These are phyloP conservation scores for Lasiodiplodia hormozganensis DNA, from an alignment of 2,329 filamentous ascomycete genomes.

Conservation along the genomic window DNA sequence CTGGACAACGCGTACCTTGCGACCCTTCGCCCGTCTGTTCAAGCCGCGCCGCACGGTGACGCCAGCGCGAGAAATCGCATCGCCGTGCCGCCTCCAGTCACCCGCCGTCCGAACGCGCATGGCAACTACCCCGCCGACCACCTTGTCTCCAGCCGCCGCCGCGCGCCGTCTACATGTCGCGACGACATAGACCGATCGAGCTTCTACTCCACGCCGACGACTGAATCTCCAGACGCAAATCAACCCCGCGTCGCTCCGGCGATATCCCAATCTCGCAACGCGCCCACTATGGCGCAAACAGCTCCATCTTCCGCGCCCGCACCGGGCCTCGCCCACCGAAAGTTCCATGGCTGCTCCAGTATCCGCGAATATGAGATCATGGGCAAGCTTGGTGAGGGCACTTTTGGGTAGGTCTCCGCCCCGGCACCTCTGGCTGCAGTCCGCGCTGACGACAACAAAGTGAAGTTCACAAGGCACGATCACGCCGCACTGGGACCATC, in stretches of 20 bases:
- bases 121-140: conserved; percentile 4
- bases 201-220: conserved; percentile 21
- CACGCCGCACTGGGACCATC: conserved; percentile 73
- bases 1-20: conserved; percentile 18
- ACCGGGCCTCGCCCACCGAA: conserved; percentile 56
- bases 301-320: conserved; percentile 50
- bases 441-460: conserved; percentile 47
- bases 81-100: background rate
- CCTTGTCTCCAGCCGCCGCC: background rate
- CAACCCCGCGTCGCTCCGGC: background rate
- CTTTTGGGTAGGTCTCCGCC: conserved; percentile 73
- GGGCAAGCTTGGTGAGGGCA: conserved; percentile 90
- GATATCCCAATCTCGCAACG: background rate
- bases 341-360: conserved; percentile 84
- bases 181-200: conserved; percentile 18
- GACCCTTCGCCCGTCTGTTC: background rate
- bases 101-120: background rate
- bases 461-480: conserved; percentile 89
- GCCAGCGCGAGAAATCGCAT: conserved; percentile 7
- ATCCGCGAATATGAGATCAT: conserved; percentile 81
- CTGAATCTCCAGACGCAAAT: background rate
- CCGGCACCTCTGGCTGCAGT: conserved; percentile 24
- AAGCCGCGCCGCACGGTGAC: conserved; percentile 4
- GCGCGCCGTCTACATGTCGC: conserved; percentile 31
- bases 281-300: conserved; percentile 25